These are phyloP conservation scores for Boletales sp. DNA, from an alignment of 768 basidiomycete species.

Conservation along the genomic window DNA sequence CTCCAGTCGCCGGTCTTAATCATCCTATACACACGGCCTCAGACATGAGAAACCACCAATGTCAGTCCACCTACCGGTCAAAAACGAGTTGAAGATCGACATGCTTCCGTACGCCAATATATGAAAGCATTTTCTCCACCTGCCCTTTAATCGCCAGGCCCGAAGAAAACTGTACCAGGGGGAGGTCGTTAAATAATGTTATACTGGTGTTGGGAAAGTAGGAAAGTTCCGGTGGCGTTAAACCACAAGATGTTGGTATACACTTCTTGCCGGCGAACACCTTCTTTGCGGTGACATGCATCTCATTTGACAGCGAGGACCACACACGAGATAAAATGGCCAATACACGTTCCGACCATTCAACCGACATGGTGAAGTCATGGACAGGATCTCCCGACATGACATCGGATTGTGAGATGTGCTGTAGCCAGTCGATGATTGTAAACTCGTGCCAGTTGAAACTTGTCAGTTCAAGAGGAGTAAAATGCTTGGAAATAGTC, in stretches of 20 bases:
- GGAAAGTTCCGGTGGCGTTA: slow-evolving; percentile 65
- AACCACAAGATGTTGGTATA: slow-evolving; percentile 54
- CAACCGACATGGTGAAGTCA: slow-evolving; percentile 61
- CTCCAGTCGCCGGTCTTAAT: slow-evolving; percentile 90
- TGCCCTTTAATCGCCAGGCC: slow-evolving; percentile 58
- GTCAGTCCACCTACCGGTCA: slow-evolving; percentile 49
- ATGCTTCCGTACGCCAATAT: slow-evolving; percentile 83
- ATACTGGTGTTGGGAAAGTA: slow-evolving; percentile 87
- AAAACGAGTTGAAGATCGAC: slow-evolving; percentile 95
- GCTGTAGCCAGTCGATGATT: slow-evolving; percentile 69
- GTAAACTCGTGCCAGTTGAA: slow-evolving; percentile 83
- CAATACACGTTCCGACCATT: slow-evolving; percentile 82
- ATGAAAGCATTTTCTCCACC: slow-evolving; percentile 66
- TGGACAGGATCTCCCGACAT: slow-evolving; percentile 42
- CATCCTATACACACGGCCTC: slow-evolving; percentile 48
- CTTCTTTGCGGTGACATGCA: slow-evolving; percentile 40
- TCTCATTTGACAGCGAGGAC: slow-evolving; percentile 53
- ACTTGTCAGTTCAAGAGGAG: slow-evolving; percentile 45
- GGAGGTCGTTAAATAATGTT: slow-evolving; percentile 74
- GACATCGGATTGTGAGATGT: slow-evolving; percentile 52
- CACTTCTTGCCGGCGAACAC: slow-evolving; percentile 43
- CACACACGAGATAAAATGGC: slow-evolving; percentile 64
- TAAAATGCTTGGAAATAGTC: slow-evolving; percentile 58
- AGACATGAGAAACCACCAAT: background rate
- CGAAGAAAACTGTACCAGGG: slow-evolving; percentile 72